Percentiles rank a stretch among this genome's conserved stretches.
Conservation (phyloP, 2,329 filamentous ascomycete species). For the Coleophoma cylindrospora region DNA sequence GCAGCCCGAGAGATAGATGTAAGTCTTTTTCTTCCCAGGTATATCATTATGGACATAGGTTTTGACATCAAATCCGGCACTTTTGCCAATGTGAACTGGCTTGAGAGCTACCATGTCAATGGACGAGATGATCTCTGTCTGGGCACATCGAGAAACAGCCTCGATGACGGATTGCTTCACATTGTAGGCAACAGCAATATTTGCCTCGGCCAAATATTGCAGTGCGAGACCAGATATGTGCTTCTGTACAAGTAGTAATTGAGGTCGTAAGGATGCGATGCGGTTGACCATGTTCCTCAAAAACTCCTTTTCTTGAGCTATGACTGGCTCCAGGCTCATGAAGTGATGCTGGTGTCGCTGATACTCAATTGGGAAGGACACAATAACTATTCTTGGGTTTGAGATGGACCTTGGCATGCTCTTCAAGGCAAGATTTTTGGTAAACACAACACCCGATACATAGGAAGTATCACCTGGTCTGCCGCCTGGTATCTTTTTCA, state of each 20-base stretch:
- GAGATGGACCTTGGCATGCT: constrained; percentile 87
- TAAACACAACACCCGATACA: constrained; percentile 93
- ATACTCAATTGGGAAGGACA: constrained; percentile 95
- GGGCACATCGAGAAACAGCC: constrained; percentile 86
- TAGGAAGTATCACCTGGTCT: constrained; percentile 91
- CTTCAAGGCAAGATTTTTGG: constrained; percentile 93
- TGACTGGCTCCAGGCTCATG: constrained; percentile 96
- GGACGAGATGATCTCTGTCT: constrained; percentile 89
- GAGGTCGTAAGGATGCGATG: constrained; percentile 79
- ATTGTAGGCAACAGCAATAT: constrained; percentile 92
- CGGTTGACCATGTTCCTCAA: constrained; percentile 86
- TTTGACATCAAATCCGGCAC: constrained; percentile 88
- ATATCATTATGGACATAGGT: constrained; percentile 82
- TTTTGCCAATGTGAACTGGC: constrained; percentile 70
- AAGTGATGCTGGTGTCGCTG: constrained; percentile 89
- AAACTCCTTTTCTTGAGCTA: constrained; percentile 94
- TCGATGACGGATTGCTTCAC: constrained; percentile 95
- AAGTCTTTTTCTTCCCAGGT: constrained; percentile 79
- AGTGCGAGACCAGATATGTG: constrained; percentile 89
- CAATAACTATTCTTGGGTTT: constrained; percentile 82
- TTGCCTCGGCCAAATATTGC: constrained; percentile 79
- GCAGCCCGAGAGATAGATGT: constrained; percentile 91
- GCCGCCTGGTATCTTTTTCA: constrained; percentile 93
- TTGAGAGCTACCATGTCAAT: constrained; percentile 84
- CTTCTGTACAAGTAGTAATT: constrained; percentile 85